Percentiles rank a stretch among this genome's conserved stretches.
Evolutionary conservation across 2,329 filamentous ascomycete species (phyloP).

Genomic region (Sclerotiophoma versabilis): DNA sequence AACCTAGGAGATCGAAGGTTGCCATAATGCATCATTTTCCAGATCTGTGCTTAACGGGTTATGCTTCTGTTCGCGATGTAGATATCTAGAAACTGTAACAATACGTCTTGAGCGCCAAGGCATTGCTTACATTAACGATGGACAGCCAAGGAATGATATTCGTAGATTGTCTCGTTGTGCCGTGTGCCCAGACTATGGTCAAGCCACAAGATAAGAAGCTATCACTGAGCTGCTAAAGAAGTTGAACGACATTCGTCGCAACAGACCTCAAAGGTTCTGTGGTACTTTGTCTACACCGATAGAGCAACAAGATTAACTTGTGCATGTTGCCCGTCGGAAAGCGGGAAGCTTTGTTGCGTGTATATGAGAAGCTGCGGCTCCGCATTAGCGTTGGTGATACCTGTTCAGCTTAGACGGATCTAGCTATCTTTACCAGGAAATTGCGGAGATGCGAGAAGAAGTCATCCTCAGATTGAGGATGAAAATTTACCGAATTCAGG

Average conservation of each 20-base stretch:
- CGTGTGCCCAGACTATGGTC: neutral
- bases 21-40: neutral
- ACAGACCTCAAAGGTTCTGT: neutral
- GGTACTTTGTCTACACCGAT: no score
- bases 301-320: neutral
- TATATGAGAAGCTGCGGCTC: conserved; percentile 5
- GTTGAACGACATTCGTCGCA: neutral
- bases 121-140: neutral
- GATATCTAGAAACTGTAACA: no score
- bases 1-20: neutral
- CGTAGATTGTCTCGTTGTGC: neutral
- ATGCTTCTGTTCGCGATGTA: no score
- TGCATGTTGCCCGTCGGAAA: conserved; percentile 3
- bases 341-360: neutral
- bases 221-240: no score
- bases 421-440: conserved; percentile 6
- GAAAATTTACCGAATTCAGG: conserved; percentile 1
- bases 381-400: neutral
- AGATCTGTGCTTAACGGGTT: no score
- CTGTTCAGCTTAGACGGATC: conserved; percentile 4
- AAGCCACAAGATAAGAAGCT: conserved; percentile 7
- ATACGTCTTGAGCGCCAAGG: neutral
- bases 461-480: neutral
- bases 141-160: neutral
- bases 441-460: neutral